Evolutionary conservation across 2,329 filamentous ascomycete genomes (phyloP), one percentile per base, ranked within the genome.

Genomic region (Nothophoma quercina): DNA sequence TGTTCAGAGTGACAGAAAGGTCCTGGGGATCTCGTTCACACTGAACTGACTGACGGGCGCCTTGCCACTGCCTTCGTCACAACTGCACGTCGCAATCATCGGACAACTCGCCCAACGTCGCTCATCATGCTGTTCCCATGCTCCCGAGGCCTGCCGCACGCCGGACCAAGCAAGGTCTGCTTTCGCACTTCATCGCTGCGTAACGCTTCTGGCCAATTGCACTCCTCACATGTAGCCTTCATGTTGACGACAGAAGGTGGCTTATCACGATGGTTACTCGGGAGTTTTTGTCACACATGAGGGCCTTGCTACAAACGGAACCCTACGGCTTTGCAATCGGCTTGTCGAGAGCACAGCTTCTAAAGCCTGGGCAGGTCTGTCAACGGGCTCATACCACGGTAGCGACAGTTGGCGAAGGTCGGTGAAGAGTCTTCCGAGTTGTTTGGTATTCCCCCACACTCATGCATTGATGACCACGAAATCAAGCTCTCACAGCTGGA

Each of bases 161-260:
- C 50, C 43, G 43, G 50, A 48, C 43, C 50, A 48, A 34, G 50
- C 50, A 53, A 53, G 43, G 50, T 28, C 38, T 39, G 50, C 43
- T 43, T 39, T 44, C 16, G 43, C 32, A 29, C 28, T 43, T 40
- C 38, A 48, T 22, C 5, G 28, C 50, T 48, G 50, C 44, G 50
- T 53, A 43, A 53, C 44, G 18, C 21, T 29, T 39, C 43, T 16
- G 38, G 38, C 50, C 50, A 53, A 53, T 53, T 28, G 39, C 21
- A 18, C 26, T 19, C 22, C 29, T 34, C 43, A 44, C 26, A 18
- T 39, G 15, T 34, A 22, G 50, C 50, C 38, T 32, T 43, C 38
- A 39, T 48, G 21, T 48, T 44, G 50, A 53, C 43, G 38, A 39
- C 43, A 39, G 30, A 28, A 30, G 26, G 28, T 33, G 33, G 39